Conservation (phyloP, 2,329 filamentous ascomycete species). For the Colletotrichum viniferum region DNA sequence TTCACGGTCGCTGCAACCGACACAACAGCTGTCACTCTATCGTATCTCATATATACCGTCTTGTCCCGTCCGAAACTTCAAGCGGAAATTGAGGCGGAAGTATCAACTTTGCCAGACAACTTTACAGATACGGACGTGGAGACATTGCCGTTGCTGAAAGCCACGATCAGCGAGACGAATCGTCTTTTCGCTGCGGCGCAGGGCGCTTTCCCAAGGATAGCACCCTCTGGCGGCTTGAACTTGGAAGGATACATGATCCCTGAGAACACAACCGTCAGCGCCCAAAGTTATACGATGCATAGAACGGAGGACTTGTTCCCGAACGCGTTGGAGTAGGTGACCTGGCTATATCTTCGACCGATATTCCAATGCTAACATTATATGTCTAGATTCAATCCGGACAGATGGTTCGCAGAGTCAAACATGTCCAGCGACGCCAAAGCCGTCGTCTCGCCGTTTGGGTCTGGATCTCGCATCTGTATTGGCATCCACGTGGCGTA, state of each 20-base stretch:
- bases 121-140: constrained; percentile 37
- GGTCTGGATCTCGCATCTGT: constrained; percentile 53
- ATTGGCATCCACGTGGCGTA: constrained; percentile 62
- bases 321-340: constrained; percentile 34
- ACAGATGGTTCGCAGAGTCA: not conserved
- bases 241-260: constrained; percentile 44
- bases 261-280: constrained; percentile 39
- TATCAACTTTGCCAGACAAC: constrained; percentile 25
- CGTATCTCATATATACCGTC: constrained; percentile 48
- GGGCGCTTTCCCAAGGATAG: constrained; percentile 39
- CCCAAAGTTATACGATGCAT: constrained; percentile 53
- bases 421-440: constrained; percentile 42
- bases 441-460: constrained; percentile 56
- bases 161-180: constrained; percentile 48
- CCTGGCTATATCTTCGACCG: not conserved
- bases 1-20: constrained; percentile 49
- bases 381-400: not conserved
- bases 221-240: constrained; percentile 41
- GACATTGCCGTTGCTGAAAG: constrained; percentile 41
- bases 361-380: not conserved
- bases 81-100: constrained; percentile 35
- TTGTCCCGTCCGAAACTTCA: constrained; percentile 32
- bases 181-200: constrained; percentile 46
- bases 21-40: constrained; percentile 54
- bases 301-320: constrained; percentile 43